Base-by-base conservation (phyloP, 2,329 filamentous ascomycete species). In the Parastagonospora avenae region DNA sequence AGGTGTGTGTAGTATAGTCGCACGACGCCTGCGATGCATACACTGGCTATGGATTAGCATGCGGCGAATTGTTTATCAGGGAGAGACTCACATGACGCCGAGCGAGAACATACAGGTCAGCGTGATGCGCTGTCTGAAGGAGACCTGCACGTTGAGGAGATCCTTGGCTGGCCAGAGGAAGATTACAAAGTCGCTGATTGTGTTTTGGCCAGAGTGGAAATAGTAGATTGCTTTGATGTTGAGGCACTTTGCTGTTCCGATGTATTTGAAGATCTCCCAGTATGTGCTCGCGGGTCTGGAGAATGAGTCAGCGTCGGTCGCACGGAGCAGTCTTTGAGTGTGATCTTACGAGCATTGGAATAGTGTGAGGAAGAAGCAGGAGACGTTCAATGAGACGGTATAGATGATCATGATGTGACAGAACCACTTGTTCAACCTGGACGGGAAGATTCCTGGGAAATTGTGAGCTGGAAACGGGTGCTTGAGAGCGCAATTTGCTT, bases 121-220 rank as follows among this genome's bases (percentile, higher is more conserved):
- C 1, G 67, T 70, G 2, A 70, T 39, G 1, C 68, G 58, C 42
- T 72, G 67, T 8, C 63, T 57, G 6, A 53, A 41, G 4, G 69
- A 71, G 2, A 70, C 53, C 15, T 58, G 57, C 10, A 72, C 57
- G 2, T 51, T 59, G 16, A 62, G 51, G 11, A 72, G 62, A 27
- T 67, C 62, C 33, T 60, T 60, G 1, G 63, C 65, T 1, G 68
- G 68, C 67, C 68, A 71, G 2, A 71, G 57, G 54, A 68, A 67
- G 15, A 68, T 61, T 8, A 71, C 35, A 30, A 72, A 68, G 44
- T 73, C 70, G 47, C 64, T 71, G 10, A 69, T 32, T 0, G 62
- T 66, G 28, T 66, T 66, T 19, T 66, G 63, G 0, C 43, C 55
- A 1, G 54, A 55, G 32, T 63, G 59, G 24, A 62, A 60, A 29